Base-by-base conservation (phyloP, 2,329 filamentous ascomycete genomes). In the Alternaria ethzedia region DNA sequence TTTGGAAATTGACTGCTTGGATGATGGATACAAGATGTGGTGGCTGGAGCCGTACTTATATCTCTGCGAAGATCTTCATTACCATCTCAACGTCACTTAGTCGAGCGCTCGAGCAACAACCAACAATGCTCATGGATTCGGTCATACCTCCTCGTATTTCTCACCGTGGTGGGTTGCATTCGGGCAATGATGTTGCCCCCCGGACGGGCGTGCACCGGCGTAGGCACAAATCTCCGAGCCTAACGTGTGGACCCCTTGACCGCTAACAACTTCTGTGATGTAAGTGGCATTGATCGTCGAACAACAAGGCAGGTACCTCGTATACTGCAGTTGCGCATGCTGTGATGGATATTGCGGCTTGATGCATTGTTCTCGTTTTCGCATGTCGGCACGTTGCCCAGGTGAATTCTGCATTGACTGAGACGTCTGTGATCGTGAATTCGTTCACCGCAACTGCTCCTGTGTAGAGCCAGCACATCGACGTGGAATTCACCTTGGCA, bases 41-140 rank as follows among this genome's bases (percentile, higher is more conserved):
- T 41, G 20, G 32, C 23, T 44, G 45, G 41, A 21, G 47, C 6
- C n/a, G 20, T 67, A 67, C 67, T 71, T 70, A 68, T 71, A 66
- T 57, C 52, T 43, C 52, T 20, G 54, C 43, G 15, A 54, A 50
- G 23, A 36, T 46, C 23, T 20, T 45, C 20, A 36, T 55, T 30
- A 32, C 47, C 61, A 46, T 21, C 17, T 17, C 32, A 57, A 66
- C 62, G 59, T 67, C 55, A 67, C 61, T 54, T 54, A 44, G 56
- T 20, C 21, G 51, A 57, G 12, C 20, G 17, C 43, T 49, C 44
- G 46, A 25, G 23, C 32, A 58, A 36, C 30, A 32, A 36, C 49
- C 13, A 62, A 59, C 44, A 30, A 62, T 45, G 45, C 56, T 52
- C 50, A 61, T 45, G 43, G 30, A 32, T 56, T 57, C 57, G 50